These are phyloP conservation scores for Nissolia schottii DNA, from an alignment of 306 rosid genomes.

Conservation along the genomic window DNA sequence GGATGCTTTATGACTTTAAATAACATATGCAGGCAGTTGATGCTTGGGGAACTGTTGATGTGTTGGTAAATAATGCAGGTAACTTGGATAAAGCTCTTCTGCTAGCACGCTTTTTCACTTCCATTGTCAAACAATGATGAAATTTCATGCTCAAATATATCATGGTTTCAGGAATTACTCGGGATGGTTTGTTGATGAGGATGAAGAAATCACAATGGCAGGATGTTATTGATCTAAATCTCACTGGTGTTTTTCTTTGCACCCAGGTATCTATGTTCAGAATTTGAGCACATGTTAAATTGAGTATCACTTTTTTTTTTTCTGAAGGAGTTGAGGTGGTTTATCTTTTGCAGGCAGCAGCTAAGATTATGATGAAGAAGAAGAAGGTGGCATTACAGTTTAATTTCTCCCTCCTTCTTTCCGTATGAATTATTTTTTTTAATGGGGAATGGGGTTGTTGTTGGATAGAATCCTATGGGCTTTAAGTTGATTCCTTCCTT, in stretches of 20 bases:
- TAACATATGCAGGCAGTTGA: slow-evolving; percentile 60
- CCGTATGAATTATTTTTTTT: neutral
- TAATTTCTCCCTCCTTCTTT: no score
- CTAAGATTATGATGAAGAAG: slow-evolving; percentile 82
- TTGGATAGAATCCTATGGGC: neutral
- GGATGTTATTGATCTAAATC: slow-evolving; percentile 84
- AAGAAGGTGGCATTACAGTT: slow-evolving; percentile 48
- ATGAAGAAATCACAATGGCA: slow-evolving; percentile 81
- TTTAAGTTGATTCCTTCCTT: neutral
- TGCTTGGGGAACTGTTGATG: slow-evolving; percentile 88
- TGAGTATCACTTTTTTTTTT: neutral
- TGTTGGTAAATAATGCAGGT: slow-evolving; percentile 80
- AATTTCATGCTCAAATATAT: neutral
- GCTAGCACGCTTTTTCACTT: neutral
- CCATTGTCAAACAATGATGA: neutral
- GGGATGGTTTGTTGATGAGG: slow-evolving; percentile 76
- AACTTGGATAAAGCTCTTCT: neutral
- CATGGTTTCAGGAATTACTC: slow-evolving; percentile 59
- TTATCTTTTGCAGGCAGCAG: slow-evolving; percentile 61
- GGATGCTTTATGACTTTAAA: slow-evolving; percentile 21
- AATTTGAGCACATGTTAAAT: neutral
- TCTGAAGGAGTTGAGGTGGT: slow-evolving; percentile 7
- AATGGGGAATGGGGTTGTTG: neutral
- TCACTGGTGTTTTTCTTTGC: slow-evolving; percentile 79
- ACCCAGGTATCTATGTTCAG: slow-evolving; percentile 46